Percentiles rank a stretch among this genome's conserved stretches.
Conservation (phyloP, 306 rosid species). For the Echinosophora koreensis region DNA sequence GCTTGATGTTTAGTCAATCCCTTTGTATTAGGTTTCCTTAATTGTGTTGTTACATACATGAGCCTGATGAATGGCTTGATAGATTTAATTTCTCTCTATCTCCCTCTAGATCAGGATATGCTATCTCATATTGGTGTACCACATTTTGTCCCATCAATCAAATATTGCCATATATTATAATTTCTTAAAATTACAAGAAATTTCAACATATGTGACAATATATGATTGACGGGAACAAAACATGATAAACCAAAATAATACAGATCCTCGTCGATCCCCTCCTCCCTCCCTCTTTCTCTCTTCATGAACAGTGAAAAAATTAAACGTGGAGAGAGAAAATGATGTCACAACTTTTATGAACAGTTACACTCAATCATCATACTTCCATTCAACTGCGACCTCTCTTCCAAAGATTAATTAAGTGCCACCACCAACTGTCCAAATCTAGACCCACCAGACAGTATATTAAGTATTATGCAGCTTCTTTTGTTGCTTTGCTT, state of each 20-base stretch:
- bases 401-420: conserved; percentile 36
- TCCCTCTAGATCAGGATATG: no score
- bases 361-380: conserved; percentile 49
- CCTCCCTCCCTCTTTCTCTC: no score
- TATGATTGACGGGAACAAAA: no score
- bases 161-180: no score
- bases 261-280: no score
- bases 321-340: conserved; percentile 34
- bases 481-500: not conserved
- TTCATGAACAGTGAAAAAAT: conserved; percentile 37
- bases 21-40: conserved; percentile 26
- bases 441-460: conserved; percentile 1
- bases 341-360: conserved; percentile 58
- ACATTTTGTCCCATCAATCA: no score
- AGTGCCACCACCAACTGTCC: conserved; percentile 32
- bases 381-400: conserved; percentile 39
- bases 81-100: no score
- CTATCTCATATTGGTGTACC: no score
- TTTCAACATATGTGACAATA: no score
- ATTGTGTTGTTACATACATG: not conserved
- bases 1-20: conserved; percentile 28
- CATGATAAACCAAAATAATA: no score
- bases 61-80: not conserved
- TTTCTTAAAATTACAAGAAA: no score
- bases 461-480: not conserved